Conservation (phyloP, 345 rosid genomes). For the Eutrema japonicum region DNA sequence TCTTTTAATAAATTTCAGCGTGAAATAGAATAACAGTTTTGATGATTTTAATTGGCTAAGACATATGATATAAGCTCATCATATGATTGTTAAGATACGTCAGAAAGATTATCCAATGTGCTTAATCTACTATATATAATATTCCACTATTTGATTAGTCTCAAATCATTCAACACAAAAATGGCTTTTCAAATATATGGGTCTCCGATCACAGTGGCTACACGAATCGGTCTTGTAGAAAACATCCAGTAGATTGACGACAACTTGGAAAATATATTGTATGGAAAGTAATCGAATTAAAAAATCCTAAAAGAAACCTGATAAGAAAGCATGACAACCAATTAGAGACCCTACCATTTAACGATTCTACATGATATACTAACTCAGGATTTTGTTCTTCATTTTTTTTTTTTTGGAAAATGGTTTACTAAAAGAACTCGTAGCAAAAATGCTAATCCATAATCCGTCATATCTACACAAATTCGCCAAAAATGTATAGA, state of each 20-base stretch:
- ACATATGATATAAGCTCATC: slow-evolving; percentile 17
- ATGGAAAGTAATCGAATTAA: slow-evolving; percentile 21
- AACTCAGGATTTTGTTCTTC: neutral
- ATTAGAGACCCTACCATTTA: slow-evolving; percentile 36
- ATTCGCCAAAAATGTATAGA: neutral
- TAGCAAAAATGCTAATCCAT: slow-evolving; percentile 5
- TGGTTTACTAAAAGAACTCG: slow-evolving; percentile 6
- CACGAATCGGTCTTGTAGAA: slow-evolving; percentile 10
- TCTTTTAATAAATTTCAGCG: neutral
- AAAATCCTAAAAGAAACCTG: neutral
- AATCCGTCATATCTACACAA: neutral
- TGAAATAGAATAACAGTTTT: neutral
- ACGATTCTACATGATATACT: neutral
- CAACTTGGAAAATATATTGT: slow-evolving; percentile 26
- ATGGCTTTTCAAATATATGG: slow-evolving; percentile 9
- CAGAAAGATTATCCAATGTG: slow-evolving; percentile 31
- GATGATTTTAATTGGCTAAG: slow-evolving; percentile 4
- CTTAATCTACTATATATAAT: slow-evolving; percentile 31
- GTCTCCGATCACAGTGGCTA: slow-evolving; percentile 34
- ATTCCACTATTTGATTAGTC: slow-evolving; percentile 40
- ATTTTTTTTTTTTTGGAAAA: neutral
- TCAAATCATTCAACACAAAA: slow-evolving; percentile 27
- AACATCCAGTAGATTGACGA: slow-evolving; percentile 28
- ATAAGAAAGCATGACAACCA: slow-evolving; percentile 27
- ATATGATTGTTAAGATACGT: slow-evolving; percentile 21